phyloP scores from a whole-genome alignment of 345 rosid genomes.

The Arabis alpina region DNA sequence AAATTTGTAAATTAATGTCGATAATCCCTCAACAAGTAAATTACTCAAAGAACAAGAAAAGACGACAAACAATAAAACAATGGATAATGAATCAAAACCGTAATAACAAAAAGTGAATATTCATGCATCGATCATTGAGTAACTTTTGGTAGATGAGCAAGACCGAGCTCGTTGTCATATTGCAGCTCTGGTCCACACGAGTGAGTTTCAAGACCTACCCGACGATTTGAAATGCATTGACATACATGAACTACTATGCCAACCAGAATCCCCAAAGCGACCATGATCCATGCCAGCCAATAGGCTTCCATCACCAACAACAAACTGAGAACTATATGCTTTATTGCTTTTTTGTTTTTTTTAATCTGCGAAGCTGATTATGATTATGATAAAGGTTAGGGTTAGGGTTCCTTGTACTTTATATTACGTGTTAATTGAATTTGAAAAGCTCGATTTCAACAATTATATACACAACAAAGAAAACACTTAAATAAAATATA shows the following conservation, averaged over 20 bases:
- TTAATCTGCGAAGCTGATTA: too few species aligned
- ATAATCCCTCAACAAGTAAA: too few species aligned
- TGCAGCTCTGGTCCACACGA: conserved; percentile 4
- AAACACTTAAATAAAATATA: too few species aligned
- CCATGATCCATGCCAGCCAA: too few species aligned
- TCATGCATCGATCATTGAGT: background rate
- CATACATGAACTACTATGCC: background rate
- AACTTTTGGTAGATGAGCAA: background rate
- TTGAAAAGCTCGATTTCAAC: background rate
- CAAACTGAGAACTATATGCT: background rate
- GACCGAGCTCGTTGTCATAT: background rate
- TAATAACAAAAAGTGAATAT: too few species aligned
- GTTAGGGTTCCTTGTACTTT: background rate
- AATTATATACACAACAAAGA: too few species aligned
- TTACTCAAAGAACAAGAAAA: too few species aligned
- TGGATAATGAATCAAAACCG: too few species aligned
- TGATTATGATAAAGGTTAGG: background rate
- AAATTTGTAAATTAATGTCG: too few species aligned
- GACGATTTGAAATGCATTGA: background rate
- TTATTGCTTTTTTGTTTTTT: background rate
- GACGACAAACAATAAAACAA: too few species aligned
- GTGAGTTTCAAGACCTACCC: conserved; percentile 4
- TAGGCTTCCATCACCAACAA: background rate
- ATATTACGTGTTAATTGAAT: background rate
- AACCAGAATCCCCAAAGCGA: background rate